Percentiles rank a stretch among this genome's conserved stretches.
phyloP scores from a whole-genome alignment of 352 stramenopile species.

The Pythium volutum region DNA sequence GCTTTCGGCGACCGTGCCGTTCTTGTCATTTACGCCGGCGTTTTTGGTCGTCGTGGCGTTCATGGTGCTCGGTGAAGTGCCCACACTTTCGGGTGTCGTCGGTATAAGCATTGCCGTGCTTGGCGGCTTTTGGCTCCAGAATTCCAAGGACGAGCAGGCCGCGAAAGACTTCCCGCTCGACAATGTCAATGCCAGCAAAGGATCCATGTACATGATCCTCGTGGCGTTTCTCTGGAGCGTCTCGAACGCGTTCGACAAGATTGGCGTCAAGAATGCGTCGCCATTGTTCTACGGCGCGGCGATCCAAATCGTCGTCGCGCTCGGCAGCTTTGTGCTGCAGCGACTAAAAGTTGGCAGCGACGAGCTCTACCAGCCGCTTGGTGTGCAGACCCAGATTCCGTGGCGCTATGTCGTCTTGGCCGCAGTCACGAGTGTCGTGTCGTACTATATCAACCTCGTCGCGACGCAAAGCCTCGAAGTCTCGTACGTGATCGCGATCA shows the following conservation, averaged over 20 bases:
- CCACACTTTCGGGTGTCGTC: conserved; percentile 51
- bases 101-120: conserved; percentile 70
- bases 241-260: conserved; percentile 83
- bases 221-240: conserved; percentile 83
- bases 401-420: conserved; percentile 71
- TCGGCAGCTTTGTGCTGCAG: conserved; percentile 58
- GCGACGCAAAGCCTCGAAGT: conserved; percentile 75
- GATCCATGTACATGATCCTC: conserved; percentile 79
- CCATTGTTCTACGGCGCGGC: conserved; percentile 66
- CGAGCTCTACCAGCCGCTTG: conserved; percentile 62
- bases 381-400: conserved; percentile 53
- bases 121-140: conserved; percentile 73
- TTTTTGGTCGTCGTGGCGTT: conserved; percentile 78
- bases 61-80: conserved; percentile 71
- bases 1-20: conserved; percentile 70
- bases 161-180: conserved; percentile 53
- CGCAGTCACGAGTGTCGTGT: conserved; percentile 65
- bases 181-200: conserved; percentile 58
- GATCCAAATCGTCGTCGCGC: conserved; percentile 68
- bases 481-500: conserved; percentile 85
- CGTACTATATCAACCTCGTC: conserved; percentile 84
- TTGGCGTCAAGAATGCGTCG: conserved; percentile 77
- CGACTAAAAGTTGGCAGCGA: conserved; percentile 51
- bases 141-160: conserved; percentile 36
- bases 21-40: conserved; percentile 75